Evolutionary conservation across 192 early-diverging fungal genomes (phyloP), one percentile per base, ranked within the genome.

Genomic region (Backusella mclennaniae): DNA sequence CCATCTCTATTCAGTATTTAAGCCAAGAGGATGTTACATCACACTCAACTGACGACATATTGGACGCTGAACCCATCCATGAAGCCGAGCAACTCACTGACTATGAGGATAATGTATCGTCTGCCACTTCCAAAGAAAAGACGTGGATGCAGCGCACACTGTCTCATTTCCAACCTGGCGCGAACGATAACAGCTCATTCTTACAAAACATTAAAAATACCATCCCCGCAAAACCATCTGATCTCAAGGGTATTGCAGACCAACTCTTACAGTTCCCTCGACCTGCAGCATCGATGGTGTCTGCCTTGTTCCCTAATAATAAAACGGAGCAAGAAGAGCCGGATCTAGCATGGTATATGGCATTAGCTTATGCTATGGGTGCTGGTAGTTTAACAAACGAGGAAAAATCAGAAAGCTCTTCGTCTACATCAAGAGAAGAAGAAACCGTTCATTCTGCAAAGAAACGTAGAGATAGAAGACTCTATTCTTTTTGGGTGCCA

Each of bases 131-230:
- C 53, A 26, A 76, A 59, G 75, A 76, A 52, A 72, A 59, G 29
- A 80, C 44, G 11, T 80, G 79, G 79, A 76, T 80, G 79, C 69
- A 80, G 41, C 79, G 79, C 6, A 80, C 79, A 1, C 38, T 80
- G 6, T 76, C 79, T 31, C 79, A 80, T 41, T 72, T 80, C 11
- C 79, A 80, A 31, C 79, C 72, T 6, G 49, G 69, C 8, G 46
- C 70, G 2, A 71, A 29, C 26, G 56, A 63, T 63, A 52, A 74
- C 35, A 59, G 36, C 41, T 69, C 68, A 9, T 74, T 74, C 59
- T 35, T 74, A 36, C 67, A 76, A 46, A 76, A 70, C 17, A 72
- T 71, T 17, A 69, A 69, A 35, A 72, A 69, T 17, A 68, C 44
- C 15, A 77, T 70, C 3, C 68, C 70, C 5, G 69, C 41, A 17